Evolutionary conservation across 2,329 filamentous ascomycete species (phyloP).

Genomic region (Sclerotinia trifoliorum): DNA sequence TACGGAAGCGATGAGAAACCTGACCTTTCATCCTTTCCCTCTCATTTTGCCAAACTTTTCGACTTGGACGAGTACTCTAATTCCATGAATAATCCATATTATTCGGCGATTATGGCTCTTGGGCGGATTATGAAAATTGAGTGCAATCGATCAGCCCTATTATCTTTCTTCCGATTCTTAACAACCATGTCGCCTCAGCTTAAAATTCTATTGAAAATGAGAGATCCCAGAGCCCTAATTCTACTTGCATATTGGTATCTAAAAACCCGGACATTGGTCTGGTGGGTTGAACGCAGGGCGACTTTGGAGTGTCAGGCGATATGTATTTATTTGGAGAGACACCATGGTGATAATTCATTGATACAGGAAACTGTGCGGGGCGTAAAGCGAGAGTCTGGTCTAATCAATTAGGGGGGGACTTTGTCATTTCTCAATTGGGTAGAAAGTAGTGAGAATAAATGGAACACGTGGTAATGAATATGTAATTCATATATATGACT

Average conservation of each 20-base stretch:
- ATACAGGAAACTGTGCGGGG: slow-evolving; percentile 26
- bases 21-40: background rate
- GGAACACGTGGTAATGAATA: too few species aligned
- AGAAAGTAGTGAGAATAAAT: too few species aligned
- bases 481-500: background rate
- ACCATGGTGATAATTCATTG: slow-evolving; percentile 30
- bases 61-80: slow-evolving; percentile 23
- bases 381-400: slow-evolving; percentile 22
- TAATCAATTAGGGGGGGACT: background rate
- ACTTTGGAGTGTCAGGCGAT: slow-evolving; percentile 52
- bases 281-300: slow-evolving; percentile 51
- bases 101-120: slow-evolving; percentile 15
- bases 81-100: slow-evolving; percentile 27
- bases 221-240: slow-evolving; percentile 54
- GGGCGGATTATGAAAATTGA: slow-evolving; percentile 22
- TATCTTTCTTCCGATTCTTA: slow-evolving; percentile 51
- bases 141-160: slow-evolving; percentile 43
- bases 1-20: background rate
- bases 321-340: slow-evolving; percentile 44
- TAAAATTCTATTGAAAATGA: slow-evolving; percentile 47
- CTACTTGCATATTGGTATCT: slow-evolving; percentile 58
- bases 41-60: slow-evolving; percentile 26
- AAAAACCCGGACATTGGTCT: slow-evolving; percentile 45
- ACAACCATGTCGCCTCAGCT: slow-evolving; percentile 47
- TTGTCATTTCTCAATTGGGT: too few species aligned